Percentiles rank a stretch among this genome's conserved stretches.
Evolutionary conservation across 768 basidiomycete species (phyloP).

Genomic region (Gymnopilus dilepis): DNA sequence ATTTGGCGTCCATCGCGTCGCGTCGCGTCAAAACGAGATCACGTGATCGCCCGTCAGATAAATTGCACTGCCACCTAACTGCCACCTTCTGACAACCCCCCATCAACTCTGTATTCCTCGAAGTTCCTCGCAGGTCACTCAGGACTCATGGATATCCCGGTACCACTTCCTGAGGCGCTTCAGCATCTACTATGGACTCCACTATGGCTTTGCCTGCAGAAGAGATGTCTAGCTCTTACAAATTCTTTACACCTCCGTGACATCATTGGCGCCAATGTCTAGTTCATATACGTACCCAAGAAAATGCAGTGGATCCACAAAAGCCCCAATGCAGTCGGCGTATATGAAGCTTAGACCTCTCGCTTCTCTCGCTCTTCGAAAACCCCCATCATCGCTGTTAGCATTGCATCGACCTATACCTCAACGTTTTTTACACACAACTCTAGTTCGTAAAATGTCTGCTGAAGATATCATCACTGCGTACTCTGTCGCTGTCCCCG

Average conservation of each 20-base stretch:
- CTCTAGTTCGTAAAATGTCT: conserved; percentile 26
- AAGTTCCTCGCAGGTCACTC: too few species aligned
- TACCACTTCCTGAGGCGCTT: neutral
- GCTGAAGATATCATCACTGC: conserved; percentile 40
- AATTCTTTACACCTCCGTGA: conserved; percentile 1
- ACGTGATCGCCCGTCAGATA: too few species aligned
- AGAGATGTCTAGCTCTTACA: neutral
- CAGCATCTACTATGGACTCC: neutral
- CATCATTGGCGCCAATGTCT: conserved; percentile 1
- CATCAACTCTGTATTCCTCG: too few species aligned
- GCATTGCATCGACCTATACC: neutral
- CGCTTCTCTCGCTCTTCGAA: neutral
- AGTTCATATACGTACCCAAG: neutral
- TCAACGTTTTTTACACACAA: conserved; percentile 1
- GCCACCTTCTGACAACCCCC: too few species aligned
- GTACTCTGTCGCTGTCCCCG: conserved; percentile 39
- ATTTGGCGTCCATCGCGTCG: too few species aligned
- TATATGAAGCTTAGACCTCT: conserved; percentile 14
- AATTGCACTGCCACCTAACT: too few species aligned
- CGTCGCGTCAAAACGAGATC: too few species aligned
- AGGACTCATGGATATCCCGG: neutral
- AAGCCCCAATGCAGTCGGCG: conserved; percentile 7
- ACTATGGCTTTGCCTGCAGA: neutral
- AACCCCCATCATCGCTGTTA: neutral
- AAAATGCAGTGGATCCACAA: conserved; percentile 3